These are phyloP conservation scores for Yarrowia galli DNA, from an alignment of 1,139 yeast species.

Conservation along the genomic window DNA sequence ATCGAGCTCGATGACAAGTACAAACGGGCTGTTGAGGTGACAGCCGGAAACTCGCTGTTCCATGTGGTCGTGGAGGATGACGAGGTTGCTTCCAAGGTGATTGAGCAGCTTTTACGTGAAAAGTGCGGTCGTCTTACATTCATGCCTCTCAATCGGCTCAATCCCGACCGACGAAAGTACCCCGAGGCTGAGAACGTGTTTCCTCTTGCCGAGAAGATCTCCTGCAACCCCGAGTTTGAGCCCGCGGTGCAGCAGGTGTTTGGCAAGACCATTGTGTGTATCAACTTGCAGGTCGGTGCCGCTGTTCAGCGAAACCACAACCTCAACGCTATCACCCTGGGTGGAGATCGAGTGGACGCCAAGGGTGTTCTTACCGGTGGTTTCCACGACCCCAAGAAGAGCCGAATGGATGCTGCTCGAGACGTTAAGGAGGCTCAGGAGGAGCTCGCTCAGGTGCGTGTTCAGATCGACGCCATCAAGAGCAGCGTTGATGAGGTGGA, in stretches of 20 bases:
- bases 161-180: conserved; percentile 53
- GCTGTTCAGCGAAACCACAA: conserved; percentile 69
- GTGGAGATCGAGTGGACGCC: conserved; percentile 88
- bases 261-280: conserved; percentile 80
- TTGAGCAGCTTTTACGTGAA: conserved; percentile 76
- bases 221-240: conserved; percentile 59
- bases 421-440: conserved; percentile 59
- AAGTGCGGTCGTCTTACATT: conserved; percentile 87
- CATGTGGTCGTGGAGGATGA: conserved; percentile 91
- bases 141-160: conserved; percentile 83
- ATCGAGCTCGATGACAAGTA: conserved; percentile 83
- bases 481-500: conserved; percentile 46
- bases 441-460: conserved; percentile 53
- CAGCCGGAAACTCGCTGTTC: conserved; percentile 86
- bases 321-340: conserved; percentile 82
- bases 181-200: conserved; percentile 64
- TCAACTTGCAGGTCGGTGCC: conserved; percentile 71
- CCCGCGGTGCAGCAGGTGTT: conserved; percentile 80
- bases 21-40: conserved; percentile 83
- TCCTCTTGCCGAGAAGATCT: conserved; percentile 77
- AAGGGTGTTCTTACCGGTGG: conserved; percentile 93
- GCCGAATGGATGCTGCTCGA: conserved; percentile 68
- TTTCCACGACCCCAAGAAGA: conserved; percentile 70
- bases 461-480: conserved; percentile 49
- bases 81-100: conserved; percentile 76